Base-by-base conservation (phyloP, 441 rosid genomes). In the Viola pubescens region DNA sequence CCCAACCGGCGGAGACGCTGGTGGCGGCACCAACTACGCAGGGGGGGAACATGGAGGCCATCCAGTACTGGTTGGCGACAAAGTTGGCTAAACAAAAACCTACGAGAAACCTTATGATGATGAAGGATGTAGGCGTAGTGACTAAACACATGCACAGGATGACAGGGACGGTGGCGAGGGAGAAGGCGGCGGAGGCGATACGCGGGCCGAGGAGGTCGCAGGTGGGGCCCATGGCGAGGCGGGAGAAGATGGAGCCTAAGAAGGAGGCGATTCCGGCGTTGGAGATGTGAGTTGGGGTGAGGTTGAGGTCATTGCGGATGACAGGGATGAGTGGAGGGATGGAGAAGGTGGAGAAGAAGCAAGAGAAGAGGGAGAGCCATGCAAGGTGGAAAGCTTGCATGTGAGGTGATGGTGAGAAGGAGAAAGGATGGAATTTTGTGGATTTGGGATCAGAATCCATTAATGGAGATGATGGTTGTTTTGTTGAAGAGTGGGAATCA, bases 1-100 rank as follows among this genome's bases (percentile, higher is more conserved):
- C 91, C 97, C 91, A 86, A 0, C 94, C 94, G 0, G 88, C 89
- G 0, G 95, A 65, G 49, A 87, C 80, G 3, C 87, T 94, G 4
- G 82, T 90, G 34, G 91, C 94, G 0, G 77, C 75, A 1, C 94
- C 95, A 9, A 87, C 83, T 38, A 87, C 80, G 55, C 63, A 60
- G 2, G 72, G 70, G n/a, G 97, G 79, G 75, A 87, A 90, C 88
- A 90, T 81, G 54, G 91, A 90, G 65, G 80, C 78, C 91, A 90
- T 88, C 95, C 97, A 90, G 70, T 78, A 87, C 75, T 90, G 97
- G 66, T 81, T 87, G 2, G 89, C 83, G 0, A 90, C 94, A 50
- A 90, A 90, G 67, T 86, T 90, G 26, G 89, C 91, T 2, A 90
- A 63, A 0, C 75, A 87, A 72, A 87, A 84, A 2, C 94, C 91